phyloP scores from a whole-genome alignment of 2,329 filamentous ascomycete species.

The Chaetomiaceae sp. region DNA sequence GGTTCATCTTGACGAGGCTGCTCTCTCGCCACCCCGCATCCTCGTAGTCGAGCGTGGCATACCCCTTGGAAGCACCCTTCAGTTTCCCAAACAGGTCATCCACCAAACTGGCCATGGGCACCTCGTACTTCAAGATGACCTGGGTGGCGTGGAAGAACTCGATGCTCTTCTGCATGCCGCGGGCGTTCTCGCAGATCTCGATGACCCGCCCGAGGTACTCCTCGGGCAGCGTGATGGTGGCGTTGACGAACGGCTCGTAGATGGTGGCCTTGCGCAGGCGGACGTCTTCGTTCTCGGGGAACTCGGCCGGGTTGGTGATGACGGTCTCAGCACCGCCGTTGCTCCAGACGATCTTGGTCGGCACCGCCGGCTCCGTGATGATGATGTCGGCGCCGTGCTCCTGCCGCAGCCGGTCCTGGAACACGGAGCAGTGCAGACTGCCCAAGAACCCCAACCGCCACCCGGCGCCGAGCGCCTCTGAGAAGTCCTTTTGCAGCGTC shows the following conservation, averaged over 20 bases:
- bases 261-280: constrained; percentile 41
- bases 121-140: constrained; percentile 88
- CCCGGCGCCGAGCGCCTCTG: constrained; percentile 86
- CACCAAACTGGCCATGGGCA: constrained; percentile 84
- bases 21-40: constrained; percentile 82
- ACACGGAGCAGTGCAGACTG: constrained; percentile 98
- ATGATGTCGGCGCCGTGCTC: constrained; percentile 95
- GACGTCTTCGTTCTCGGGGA: constrained; percentile 63
- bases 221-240: constrained; percentile 85
- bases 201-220: constrained; percentile 94
- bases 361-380: constrained; percentile 92
- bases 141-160: constrained; percentile 90
- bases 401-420: constrained; percentile 89
- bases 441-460: constrained; percentile 93
- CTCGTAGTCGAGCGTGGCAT: constrained; percentile 94
- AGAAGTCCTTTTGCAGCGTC: constrained; percentile 88
- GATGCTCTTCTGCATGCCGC: constrained; percentile 80
- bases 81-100: constrained; percentile 97
- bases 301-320: constrained; percentile 80
- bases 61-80: constrained; percentile 90
- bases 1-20: constrained; percentile 80
- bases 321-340: constrained; percentile 68
- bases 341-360: constrained; percentile 76
- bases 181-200: constrained; percentile 85
- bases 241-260: constrained; percentile 63